Base-by-base conservation (phyloP, 2,329 filamentous ascomycete genomes). In the Colletotrichum tofieldiae region DNA sequence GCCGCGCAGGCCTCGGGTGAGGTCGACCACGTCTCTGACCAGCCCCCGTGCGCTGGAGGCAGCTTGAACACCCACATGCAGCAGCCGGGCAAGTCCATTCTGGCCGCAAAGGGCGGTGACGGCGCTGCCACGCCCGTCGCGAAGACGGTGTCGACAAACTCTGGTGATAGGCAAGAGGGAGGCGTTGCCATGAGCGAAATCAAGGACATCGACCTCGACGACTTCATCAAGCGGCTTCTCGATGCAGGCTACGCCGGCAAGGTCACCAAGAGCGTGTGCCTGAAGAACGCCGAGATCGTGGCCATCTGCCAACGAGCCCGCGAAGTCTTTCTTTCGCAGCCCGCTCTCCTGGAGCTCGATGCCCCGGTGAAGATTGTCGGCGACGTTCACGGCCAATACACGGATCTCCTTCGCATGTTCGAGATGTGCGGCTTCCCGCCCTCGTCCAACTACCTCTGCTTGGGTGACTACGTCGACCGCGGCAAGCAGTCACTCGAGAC, bases 391-490 rank as follows among this genome's bases (percentile, higher is more conserved):
- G 96, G 96, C 62, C 96, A 98, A 82, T 98, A 98, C 82, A 97
- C 95, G 14, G 96, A 98, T 82, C 86, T 98, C 63, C 97, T 98
- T 78, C 92, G 96, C 75, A 94, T 98, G 89, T 98, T 98, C 79
- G 96, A 98, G 82, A 98, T 98, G 95, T 98, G 96, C 80, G 96
- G 96, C 6, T 98, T 98, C 79, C 96, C 96, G 9, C 96, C 96
- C 2, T 93, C 90, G 74, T 91, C 95, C 49, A 98, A 98, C 85
- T 98, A 94, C 80, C 88, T 98, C 62, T 98, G 98, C 83, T 87
- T 98, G 5, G 96, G 96, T 63, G 96, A 98, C 82, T 98, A 98
- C 80, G 96, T 98, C 78, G 96, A 98, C 81, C 92, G 96, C 66
- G 96, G 96, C 77, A 98, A 98, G 86, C 95, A 98, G 82, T 97